phyloP scores from a whole-genome alignment of 768 basidiomycete species.

The Infundibulicybe gibba region DNA sequence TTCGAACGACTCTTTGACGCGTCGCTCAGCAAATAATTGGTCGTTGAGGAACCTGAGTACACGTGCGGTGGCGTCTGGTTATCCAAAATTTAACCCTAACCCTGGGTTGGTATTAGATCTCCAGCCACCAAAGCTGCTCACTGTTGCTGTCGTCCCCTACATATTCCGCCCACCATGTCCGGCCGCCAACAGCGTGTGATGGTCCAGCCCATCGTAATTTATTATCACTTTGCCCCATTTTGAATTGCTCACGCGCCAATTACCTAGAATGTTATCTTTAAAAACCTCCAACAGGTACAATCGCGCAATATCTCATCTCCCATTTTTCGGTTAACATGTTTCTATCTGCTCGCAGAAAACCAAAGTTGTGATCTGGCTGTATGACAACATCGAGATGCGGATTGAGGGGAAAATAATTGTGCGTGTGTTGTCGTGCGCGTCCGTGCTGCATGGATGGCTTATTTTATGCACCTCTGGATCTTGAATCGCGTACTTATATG shows the following conservation, averaged over 20 bases:
- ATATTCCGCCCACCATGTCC: conserved; percentile 59
- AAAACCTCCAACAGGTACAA: conserved; percentile 84
- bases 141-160: conserved; percentile 7
- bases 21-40: conserved; percentile 14
- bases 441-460: not conserved
- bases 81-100: conserved; percentile 21
- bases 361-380: conserved; percentile 92
- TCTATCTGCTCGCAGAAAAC: conserved; percentile 48
- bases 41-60: conserved; percentile 9
- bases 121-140: conserved; percentile 5
- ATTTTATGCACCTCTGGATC: too few species aligned
- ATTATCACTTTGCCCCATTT: conserved; percentile 1
- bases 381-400: conserved; percentile 95
- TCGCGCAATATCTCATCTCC: conserved; percentile 4
- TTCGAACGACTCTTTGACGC: conserved; percentile 14
- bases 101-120: not conserved
- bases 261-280: conserved; percentile 91
- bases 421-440: conserved; percentile 32
- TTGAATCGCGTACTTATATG: too few species aligned
- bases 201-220: conserved; percentile 95
- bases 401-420: conserved; percentile 96
- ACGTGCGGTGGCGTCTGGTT: conserved; percentile 12
- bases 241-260: conserved; percentile 6
- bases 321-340: conserved; percentile 9
- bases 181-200: conserved; percentile 94